Evolutionary conservation across 768 basidiomycete species (phyloP), one percentile per base, ranked within the genome.

Genomic region (Tulasnella calospora): DNA sequence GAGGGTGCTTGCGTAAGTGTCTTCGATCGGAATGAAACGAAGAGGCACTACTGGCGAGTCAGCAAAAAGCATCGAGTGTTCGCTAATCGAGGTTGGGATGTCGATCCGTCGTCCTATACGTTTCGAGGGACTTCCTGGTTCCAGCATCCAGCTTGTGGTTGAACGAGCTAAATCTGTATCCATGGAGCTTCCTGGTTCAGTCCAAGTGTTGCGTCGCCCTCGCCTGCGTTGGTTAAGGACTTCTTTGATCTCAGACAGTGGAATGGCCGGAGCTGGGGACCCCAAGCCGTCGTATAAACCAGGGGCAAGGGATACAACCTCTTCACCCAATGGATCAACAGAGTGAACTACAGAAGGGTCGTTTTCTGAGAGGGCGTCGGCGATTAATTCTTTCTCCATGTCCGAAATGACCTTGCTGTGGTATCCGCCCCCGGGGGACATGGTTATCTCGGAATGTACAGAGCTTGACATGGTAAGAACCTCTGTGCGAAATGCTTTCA

Each of bases 271-370:
- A 46, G 75, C 75, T 23, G 71, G 41, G n/a, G 71, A 44, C 9
- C 55, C 75, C 30, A 77, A 40, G 21, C 61, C 75, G 35, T 47
- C 76, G 71, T 70, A 67, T 47, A 71, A 9, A 44, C 71, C 69
- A 40, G 38, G 38, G 17, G 69, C 3, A 17, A 78, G 33, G 19
- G 76, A 78, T 10, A 78, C 76, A 10, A 67, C n/a, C n/a, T 70
- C 71, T 30, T 78, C 69, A 9, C 76, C 76, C 19, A 33, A 21
- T 13, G 61, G 69, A 44, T 40, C 41, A 19, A 27, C n/a, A 8
- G 71, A 78, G n/a, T 71, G 41, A 33, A 78, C 71, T 35, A 78
- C 27, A 19, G 76, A 35, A 10, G 78, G 78, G 47, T 78, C 78
- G 27, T 78, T 55, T 19, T 27, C 40, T 27, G 17, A 15, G 21